Conservation (phyloP, 2,329 filamentous ascomycete species). For the Tolypocladium endophyticum region DNA sequence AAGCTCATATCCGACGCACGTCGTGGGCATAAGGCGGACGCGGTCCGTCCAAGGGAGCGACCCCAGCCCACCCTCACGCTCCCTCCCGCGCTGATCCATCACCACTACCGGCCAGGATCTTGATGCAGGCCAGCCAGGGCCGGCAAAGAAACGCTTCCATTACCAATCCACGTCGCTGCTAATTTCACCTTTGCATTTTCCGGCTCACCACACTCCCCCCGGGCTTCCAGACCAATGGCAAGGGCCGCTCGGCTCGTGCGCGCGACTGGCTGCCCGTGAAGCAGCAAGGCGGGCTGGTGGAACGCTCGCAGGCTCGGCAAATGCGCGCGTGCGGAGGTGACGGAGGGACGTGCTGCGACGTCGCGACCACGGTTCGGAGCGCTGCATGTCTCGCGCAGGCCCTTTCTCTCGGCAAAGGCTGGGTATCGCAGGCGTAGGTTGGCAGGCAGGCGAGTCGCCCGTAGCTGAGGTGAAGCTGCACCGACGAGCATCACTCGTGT, state of each 20-base stretch:
- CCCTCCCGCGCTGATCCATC: background rate
- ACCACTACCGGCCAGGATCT: background rate
- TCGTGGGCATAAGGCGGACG: background rate
- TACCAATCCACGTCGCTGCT: background rate
- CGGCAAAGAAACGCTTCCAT: background rate
- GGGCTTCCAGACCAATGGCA: too few relatives aligned
- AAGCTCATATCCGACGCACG: background rate
- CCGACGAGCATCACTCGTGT: background rate
- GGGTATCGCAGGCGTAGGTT: background rate
- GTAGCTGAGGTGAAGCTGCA: too few relatives aligned
- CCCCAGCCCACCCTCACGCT: too few relatives aligned
- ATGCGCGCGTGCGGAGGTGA: background rate
- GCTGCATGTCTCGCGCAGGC: background rate
- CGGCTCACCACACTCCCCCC: background rate
- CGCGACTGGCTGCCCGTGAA: too few relatives aligned
- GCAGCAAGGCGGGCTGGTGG: too few relatives aligned
- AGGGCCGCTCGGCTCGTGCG: too few relatives aligned
- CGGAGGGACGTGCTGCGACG: background rate
- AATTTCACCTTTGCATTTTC: background rate
- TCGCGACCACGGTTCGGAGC: background rate
- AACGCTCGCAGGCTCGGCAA: background rate
- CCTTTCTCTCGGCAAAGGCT: background rate
- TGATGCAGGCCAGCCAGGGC: background rate
- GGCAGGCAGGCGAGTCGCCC: too few relatives aligned
- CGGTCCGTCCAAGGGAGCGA: background rate